Base-by-base conservation (phyloP, 2,329 filamentous ascomycete genomes). In the Colletotrichum theobromicola region DNA sequence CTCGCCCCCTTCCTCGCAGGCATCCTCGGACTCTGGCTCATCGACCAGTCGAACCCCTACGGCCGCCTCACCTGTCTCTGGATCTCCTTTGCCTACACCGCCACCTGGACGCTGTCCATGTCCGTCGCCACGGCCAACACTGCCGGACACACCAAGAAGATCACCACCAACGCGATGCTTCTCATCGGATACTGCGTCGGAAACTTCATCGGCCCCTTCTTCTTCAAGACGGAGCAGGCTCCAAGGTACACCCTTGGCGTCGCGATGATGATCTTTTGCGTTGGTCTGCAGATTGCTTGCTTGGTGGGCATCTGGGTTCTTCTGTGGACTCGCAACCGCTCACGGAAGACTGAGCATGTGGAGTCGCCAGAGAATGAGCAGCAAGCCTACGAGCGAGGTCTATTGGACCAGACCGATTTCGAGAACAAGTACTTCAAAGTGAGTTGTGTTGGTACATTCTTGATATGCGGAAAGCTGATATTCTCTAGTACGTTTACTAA, bases 101-200 rank as follows among this genome's bases (percentile, higher is more conserved):
- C 79, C 18, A 77, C 77, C 55, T 75, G 68, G 68, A 73, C 71
- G 35, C 60, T 73, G 4, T 70, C 71, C 66, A 73, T 73, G 71
- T 73, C 71, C 18, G 70, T 73, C 18, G 91, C 94, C 69, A 88
- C 94, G 7, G 91, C 89, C 9, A 94, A 94, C 81, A 94, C 91
- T 0, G 93, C 87, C 0, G 93, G 93, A 7, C 90, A 88, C 16
- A 93, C 92, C 5, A 93, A 94, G 82, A 93, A 92, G 78, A 86
- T 90, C 61, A 87, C 91, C 42, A 92, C 93, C 85, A 89, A 91
- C 0, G 87, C 89, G 0, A 65, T 66, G 60, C 60, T 74, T 1
- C 60, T 72, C n/a, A 72, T 74, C 9, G 71, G 67, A 5, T 74
- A 70, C 60, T 74, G 72, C 2, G 60, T 74, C 30, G 93, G 93